These are phyloP conservation scores for Quercus mongolica DNA, from an alignment of 306 rosid species.

Conservation along the genomic window DNA sequence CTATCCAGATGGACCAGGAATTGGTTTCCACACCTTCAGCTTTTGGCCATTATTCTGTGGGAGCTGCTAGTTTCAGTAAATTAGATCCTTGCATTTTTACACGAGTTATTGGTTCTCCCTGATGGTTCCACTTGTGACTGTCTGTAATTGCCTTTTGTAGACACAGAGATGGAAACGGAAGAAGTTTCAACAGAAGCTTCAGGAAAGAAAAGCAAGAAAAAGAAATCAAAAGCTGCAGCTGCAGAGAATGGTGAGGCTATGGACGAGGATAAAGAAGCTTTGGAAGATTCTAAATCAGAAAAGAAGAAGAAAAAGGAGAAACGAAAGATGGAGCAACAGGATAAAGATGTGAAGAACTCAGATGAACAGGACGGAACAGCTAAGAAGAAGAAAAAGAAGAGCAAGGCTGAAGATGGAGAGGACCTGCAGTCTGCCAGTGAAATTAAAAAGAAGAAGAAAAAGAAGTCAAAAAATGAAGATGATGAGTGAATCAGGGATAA, in stretches of 20 bases:
- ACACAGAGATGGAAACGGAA: slow-evolving; percentile 60
- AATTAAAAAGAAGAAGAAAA: slow-evolving; percentile 65
- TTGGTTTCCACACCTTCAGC: not conserved
- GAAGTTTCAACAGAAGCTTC: slow-evolving; percentile 46
- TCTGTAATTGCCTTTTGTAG: slow-evolving; percentile 22
- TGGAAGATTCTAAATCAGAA: slow-evolving; percentile 59
- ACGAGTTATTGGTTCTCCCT: not conserved
- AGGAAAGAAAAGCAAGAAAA: slow-evolving; percentile 73
- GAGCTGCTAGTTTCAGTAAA: not conserved
- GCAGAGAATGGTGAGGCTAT: slow-evolving; percentile 38
- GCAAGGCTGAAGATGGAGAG: slow-evolving; percentile 42
- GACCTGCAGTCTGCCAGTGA: slow-evolving; percentile 36
- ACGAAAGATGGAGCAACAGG: slow-evolving; percentile 51
- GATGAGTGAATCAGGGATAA: slow-evolving; percentile 22
- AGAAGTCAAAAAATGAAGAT: slow-evolving; percentile 53
- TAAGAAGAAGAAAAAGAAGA: slow-evolving; percentile 65
- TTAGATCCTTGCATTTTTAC: not conserved
- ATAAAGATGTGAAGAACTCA: slow-evolving; percentile 27
- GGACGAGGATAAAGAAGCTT: slow-evolving; percentile 47
- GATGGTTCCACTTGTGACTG: not conserved
- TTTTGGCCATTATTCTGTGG: not conserved
- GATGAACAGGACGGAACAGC: slow-evolving; percentile 40
- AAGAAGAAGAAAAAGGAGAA: slow-evolving; percentile 85
- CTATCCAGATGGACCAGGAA: not conserved
- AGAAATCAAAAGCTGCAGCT: slow-evolving; percentile 55